Base-by-base conservation (phyloP, 2,329 filamentous ascomycete species). In the Ophiostoma tasmaniense region DNA sequence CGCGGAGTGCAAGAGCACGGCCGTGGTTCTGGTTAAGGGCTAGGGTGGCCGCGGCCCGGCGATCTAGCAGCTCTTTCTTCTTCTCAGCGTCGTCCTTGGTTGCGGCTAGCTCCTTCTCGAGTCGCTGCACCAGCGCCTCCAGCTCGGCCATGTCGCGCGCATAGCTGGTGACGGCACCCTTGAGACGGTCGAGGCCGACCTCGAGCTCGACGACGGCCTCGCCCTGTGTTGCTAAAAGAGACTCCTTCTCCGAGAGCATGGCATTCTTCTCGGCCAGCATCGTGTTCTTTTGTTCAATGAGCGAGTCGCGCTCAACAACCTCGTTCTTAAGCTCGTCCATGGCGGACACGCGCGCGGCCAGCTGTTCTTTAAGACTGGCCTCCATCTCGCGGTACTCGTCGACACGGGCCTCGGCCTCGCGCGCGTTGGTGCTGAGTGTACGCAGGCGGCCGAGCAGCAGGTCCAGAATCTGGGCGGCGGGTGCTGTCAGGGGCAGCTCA, bases 361-460 rank as follows among this genome's bases (percentile, higher is more conserved):
- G 81, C 73, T 89, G 86, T 71, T 85, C 81, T 1, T 85, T 81
- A 14, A 89, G 78, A 0, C 82, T 83, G 0, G 79, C 76, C 76
- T 88, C 85, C 6, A 84, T 81, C 28, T 81, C 80, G 74, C 85
- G 85, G 75, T 87, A 86, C 76, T 88, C 84, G 74, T 88, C 86
- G 42, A 89, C 83, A 35, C 79, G 76, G n/a, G 80, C 80, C 65
- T 87, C 85, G 55, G 77, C 80, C 65, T 84, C 82, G 35, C 78
- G 80, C 10, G 77, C 78, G 67, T 79, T 79, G 61, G 79, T 79
- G 1, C 82, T 77, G 39, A 88, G 79, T 17, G 80, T 78, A 2
- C 84, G 81, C 1, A 89, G 80, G 0, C 82, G 79, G 0, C 74
- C 74, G 0, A 88, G 80, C 5, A 88, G 75, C 14, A 87, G 79